These are phyloP conservation scores for Colletotrichum tofieldiae DNA, from an alignment of 2,329 filamentous ascomycete species.

Conservation along the genomic window DNA sequence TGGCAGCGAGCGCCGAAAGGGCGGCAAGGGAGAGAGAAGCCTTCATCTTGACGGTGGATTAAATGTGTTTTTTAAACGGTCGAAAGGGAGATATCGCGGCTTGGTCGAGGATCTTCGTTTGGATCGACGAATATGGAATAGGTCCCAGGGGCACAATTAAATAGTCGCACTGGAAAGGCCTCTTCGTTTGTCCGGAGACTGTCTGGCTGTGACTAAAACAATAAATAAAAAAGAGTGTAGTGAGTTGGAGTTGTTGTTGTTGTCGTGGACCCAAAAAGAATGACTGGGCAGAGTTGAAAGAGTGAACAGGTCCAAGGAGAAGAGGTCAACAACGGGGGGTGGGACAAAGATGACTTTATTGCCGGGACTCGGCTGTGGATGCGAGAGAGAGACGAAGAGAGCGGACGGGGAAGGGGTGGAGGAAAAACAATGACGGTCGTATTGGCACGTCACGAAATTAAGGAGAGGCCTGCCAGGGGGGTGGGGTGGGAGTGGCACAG, in stretches of 20 bases:
- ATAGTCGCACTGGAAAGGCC: neutral
- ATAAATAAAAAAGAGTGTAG: conserved; percentile 32
- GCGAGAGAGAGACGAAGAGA: conserved; percentile 5
- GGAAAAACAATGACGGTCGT: conserved; percentile 39
- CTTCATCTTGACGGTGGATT: conserved; percentile 50
- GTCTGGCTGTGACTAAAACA: conserved; percentile 22
- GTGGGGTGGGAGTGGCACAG: neutral
- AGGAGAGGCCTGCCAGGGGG: conserved; percentile 38
- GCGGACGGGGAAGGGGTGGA: neutral
- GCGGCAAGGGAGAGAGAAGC: conserved; percentile 57
- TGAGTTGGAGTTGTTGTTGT: conserved; percentile 21
- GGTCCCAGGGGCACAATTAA: conserved; percentile 14
- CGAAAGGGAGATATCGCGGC: neutral
- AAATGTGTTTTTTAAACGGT: neutral
- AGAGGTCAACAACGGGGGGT: conserved; percentile 12
- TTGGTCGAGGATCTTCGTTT: neutral
- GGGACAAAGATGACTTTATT: conserved; percentile 39
- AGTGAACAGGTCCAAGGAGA: conserved; percentile 11
- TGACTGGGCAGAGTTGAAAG: conserved; percentile 28
- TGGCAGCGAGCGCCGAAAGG: conserved; percentile 57
- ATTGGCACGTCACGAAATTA: conserved; percentile 40
- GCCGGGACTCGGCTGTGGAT: conserved; percentile 14
- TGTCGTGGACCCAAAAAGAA: conserved; percentile 41
- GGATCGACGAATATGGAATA: conserved; percentile 13
- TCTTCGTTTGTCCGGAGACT: conserved; percentile 23